A percentile compares a stretch with the other conserved stretches of the same genome.
These are phyloP conservation scores for Globisporangium heterothallicum DNA, from an alignment of 352 stramenopile genomes.

Conservation along the genomic window DNA sequence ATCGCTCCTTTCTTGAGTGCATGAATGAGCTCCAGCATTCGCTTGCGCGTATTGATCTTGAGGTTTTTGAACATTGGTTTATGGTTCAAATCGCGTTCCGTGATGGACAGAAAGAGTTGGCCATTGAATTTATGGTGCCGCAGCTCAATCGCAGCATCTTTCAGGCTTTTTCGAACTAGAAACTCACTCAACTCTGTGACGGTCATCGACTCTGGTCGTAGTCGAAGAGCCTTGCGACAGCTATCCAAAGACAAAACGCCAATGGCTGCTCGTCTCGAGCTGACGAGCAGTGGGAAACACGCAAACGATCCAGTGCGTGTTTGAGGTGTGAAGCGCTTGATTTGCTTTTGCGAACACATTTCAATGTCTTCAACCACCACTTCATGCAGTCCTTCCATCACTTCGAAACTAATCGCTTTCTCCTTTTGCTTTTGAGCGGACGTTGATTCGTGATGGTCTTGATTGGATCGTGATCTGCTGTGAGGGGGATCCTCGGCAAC, in stretches of 20 bases:
- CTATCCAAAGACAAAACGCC: slow-evolving; percentile 56
- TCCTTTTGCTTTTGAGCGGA: neutral
- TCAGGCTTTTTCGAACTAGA: slow-evolving; percentile 41
- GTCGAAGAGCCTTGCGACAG: slow-evolving; percentile 38
- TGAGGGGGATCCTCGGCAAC: neutral
- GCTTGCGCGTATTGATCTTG: slow-evolving; percentile 50
- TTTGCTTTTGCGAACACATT: slow-evolving; percentile 2
- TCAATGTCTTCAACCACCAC: slow-evolving; percentile 37
- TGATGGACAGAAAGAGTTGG: slow-evolving; percentile 36
- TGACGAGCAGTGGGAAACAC: slow-evolving; percentile 40
- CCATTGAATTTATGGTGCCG: slow-evolving; percentile 36
- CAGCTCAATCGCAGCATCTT: slow-evolving; percentile 43
- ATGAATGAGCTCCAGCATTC: slow-evolving; percentile 44
- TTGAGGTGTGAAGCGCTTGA: slow-evolving; percentile 21
- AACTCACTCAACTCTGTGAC: slow-evolving; percentile 36
- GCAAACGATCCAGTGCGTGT: slow-evolving; percentile 37
- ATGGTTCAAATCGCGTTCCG: slow-evolving; percentile 45
- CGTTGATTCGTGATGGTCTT: neutral
- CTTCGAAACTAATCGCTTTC: slow-evolving; percentile 28
- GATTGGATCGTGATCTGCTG: neutral
- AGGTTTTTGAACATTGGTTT: slow-evolving; percentile 40
- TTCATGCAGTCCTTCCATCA: slow-evolving; percentile 20
- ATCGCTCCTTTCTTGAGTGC: slow-evolving; percentile 32
- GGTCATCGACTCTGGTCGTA: slow-evolving; percentile 61
- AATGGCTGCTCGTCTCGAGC: slow-evolving; percentile 14